phyloP scores from a whole-genome alignment of 2,329 filamentous ascomycete genomes.

The Fusarium penzigii region DNA sequence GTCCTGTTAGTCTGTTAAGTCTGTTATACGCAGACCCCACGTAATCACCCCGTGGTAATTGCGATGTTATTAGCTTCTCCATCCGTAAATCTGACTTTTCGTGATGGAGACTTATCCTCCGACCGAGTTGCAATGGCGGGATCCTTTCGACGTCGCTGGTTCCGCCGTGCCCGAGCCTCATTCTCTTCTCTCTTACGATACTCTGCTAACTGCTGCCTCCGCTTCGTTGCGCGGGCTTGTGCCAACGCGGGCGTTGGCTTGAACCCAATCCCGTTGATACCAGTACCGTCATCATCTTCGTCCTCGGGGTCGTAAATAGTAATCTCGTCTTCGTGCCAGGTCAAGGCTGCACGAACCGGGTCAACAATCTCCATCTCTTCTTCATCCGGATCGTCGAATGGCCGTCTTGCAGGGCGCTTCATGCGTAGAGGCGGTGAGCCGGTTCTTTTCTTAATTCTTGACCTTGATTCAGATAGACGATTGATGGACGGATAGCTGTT shows the following conservation, averaged over 20 bases:
- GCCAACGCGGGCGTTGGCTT: conserved; percentile 63
- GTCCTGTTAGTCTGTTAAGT: background rate
- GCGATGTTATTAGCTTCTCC: conserved; percentile 36
- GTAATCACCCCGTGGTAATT: conserved; percentile 33
- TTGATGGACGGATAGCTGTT: conserved; percentile 42
- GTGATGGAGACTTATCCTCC: conserved; percentile 18
- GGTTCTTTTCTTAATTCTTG: conserved; percentile 36
- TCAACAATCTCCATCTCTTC: conserved; percentile 46
- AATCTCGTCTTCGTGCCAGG: conserved; percentile 70
- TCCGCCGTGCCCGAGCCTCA: conserved; percentile 59
- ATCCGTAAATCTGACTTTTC: conserved; percentile 45
- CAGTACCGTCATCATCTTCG: conserved; percentile 66
- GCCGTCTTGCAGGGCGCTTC: conserved; percentile 22
- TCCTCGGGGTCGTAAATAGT: conserved; percentile 66
- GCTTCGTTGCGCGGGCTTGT: conserved; percentile 56
- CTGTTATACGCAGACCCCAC: background rate
- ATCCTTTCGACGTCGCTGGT: conserved; percentile 47
- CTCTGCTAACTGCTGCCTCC: conserved; percentile 62
- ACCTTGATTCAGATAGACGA: conserved; percentile 41
- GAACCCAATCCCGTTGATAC: conserved; percentile 69
- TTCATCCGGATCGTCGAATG: conserved; percentile 29
- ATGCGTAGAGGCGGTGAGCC: conserved; percentile 42
- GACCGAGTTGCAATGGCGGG: conserved; percentile 27
- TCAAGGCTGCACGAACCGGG: conserved; percentile 59
- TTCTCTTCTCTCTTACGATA: conserved; percentile 62